Evolutionary conservation across 495 filamentous ascomycete genomes (phyloP).

Genomic region (Aeminium ludgeri): DNA sequence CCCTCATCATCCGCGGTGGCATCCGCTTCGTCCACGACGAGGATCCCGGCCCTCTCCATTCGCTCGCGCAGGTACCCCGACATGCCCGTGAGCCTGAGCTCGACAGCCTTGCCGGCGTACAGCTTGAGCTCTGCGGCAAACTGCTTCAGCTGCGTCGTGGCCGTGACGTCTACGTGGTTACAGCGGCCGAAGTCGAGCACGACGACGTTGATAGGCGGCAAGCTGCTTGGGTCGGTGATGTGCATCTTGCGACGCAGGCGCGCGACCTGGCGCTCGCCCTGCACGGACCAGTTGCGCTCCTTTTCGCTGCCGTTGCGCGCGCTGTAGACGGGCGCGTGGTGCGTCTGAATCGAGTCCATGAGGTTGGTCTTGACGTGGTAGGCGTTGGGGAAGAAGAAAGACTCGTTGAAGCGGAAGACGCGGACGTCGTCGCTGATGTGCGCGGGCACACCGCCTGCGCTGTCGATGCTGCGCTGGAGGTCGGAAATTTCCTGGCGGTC

Average conservation of each 20-base stretch:
- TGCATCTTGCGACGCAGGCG: conserved; percentile 16
- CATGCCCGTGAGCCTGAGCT: conserved; percentile 8
- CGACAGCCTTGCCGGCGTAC: conserved; percentile 8
- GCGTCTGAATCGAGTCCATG: conserved; percentile 29
- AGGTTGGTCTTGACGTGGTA: conserved; percentile 27
- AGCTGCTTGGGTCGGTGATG: conserved; percentile 5
- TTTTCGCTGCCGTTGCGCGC: conserved; percentile 21
- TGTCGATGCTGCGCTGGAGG: conserved; percentile 1
- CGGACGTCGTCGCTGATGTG: conserved; percentile 25
- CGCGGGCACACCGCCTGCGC: conserved; percentile 5
- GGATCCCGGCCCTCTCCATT: conserved; percentile 1
- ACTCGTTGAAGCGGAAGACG: conserved; percentile 28
- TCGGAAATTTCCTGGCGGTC: conserved; percentile 5
- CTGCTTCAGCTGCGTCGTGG: conserved; percentile 1
- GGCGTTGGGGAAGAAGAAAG: conserved; percentile 34
- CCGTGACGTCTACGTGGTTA: conserved; percentile 13
- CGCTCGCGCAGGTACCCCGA: conserved; percentile 1
- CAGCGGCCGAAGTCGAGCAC: conserved; percentile 12
- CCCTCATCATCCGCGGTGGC: neutral
- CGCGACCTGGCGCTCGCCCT: conserved; percentile 21
- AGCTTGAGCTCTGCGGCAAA: conserved; percentile 5
- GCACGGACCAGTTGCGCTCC: conserved; percentile 32
- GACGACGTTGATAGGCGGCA: conserved; percentile 12
- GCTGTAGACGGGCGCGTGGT: conserved; percentile 18
- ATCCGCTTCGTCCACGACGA: neutral